These are phyloP conservation scores for Globisporangium echinulatum DNA, from an alignment of 352 stramenopile genomes.

Conservation along the genomic window DNA sequence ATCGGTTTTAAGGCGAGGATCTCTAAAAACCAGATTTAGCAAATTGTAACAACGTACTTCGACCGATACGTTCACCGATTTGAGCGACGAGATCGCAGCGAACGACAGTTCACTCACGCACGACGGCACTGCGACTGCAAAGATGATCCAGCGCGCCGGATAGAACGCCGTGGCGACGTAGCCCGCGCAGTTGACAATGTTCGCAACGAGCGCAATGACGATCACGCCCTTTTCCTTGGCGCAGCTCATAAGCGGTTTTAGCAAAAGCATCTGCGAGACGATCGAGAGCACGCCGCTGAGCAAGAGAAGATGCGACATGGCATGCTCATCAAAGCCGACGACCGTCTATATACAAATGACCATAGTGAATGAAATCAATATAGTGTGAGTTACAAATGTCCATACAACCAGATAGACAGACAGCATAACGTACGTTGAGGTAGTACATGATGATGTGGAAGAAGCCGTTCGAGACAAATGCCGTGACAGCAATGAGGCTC, in stretches of 20 bases:
- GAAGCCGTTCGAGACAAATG: slow-evolving; percentile 50
- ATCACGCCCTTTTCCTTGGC: slow-evolving; percentile 64
- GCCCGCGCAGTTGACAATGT: slow-evolving; percentile 28
- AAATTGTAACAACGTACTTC: slow-evolving; percentile 14
- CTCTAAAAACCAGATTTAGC: too few relatives aligned
- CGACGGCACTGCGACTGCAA: slow-evolving; percentile 27
- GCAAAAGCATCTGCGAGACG: slow-evolving; percentile 45
- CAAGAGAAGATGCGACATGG: slow-evolving; percentile 55
- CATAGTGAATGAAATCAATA: not conserved
- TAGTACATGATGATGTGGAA: slow-evolving; percentile 68
- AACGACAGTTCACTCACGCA: slow-evolving; percentile 65
- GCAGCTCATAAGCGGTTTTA: slow-evolving; percentile 54
- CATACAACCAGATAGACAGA: too few relatives aligned
- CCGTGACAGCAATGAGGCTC: slow-evolving; percentile 58
- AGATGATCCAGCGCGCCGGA: slow-evolving; percentile 55
- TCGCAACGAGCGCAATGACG: slow-evolving; percentile 40
- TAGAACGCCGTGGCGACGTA: slow-evolving; percentile 45
- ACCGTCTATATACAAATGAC: slow-evolving; percentile 28
- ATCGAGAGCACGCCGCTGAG: slow-evolving; percentile 48
- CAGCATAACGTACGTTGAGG: slow-evolving; percentile 39
- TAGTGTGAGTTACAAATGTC: too few relatives aligned
- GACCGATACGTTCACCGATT: slow-evolving; percentile 58
- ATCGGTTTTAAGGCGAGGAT: too few relatives aligned
- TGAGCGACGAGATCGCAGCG: slow-evolving; percentile 56
- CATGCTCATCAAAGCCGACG: slow-evolving; percentile 62